Conservation (phyloP, 2,329 filamentous ascomycete species). For the Hypomyces rosellus region DNA sequence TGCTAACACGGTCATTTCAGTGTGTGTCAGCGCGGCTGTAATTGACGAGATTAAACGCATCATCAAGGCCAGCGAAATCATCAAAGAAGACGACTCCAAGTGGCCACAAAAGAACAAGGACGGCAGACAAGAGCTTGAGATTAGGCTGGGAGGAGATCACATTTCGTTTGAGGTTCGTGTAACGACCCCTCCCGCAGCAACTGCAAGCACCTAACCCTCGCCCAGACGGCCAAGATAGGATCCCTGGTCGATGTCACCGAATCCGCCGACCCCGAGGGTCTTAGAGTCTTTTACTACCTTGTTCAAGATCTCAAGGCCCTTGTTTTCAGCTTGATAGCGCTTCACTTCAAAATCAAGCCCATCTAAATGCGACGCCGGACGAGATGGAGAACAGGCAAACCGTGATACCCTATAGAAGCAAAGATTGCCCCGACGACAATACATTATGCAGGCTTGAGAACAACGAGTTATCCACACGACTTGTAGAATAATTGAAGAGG, state of each 20-base stretch:
- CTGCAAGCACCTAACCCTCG: constrained; percentile 2
- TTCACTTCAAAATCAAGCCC: constrained; percentile 95
- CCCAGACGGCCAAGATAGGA: constrained; percentile 92
- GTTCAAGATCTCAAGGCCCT: constrained; percentile 96
- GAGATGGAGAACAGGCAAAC: constrained; percentile 2
- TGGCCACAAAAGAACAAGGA: constrained; percentile 99
- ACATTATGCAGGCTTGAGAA: no score
- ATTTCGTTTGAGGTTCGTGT: constrained; percentile 86
- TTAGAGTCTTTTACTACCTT: constrained; percentile 97
- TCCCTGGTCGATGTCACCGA: constrained; percentile 95
- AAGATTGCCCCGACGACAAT: no score
- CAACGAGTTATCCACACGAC: no score
- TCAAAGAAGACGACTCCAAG: constrained; percentile 95
- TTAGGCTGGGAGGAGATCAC: constrained; percentile 86
- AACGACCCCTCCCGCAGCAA: not conserved
- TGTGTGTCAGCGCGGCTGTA: constrained; percentile 90
- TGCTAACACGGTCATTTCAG: constrained; percentile 37
- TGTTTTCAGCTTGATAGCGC: constrained; percentile 89
- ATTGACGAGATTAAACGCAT: constrained; percentile 95
- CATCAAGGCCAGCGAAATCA: constrained; percentile 93
- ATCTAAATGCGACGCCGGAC: constrained; percentile 44
- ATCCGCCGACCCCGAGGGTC: constrained; percentile 88
- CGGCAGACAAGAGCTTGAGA: constrained; percentile 92
- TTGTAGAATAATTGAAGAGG: no score
- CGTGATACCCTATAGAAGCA: constrained; percentile 8